Conservation (phyloP, 192 early-diverging fungal species). For the Gorgonomyces haynaldii region DNA sequence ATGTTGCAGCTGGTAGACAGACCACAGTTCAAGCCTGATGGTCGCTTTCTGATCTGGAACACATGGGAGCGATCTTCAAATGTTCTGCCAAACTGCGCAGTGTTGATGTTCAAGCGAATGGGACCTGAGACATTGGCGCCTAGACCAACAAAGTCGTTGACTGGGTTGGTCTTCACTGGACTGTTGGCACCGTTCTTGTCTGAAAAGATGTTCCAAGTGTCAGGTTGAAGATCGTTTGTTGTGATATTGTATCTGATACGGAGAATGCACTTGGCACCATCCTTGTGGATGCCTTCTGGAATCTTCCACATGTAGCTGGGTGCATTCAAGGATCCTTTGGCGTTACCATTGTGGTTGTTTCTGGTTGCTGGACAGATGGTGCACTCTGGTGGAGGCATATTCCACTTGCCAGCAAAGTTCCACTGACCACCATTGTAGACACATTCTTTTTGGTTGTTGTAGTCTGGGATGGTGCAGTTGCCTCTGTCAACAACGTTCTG, state of each 20-base stretch:
- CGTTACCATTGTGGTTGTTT: constrained; percentile 22
- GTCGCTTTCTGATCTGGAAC: constrained; percentile 18
- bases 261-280: constrained; percentile 22
- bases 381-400: constrained; percentile 14
- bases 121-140: constrained; percentile 24
- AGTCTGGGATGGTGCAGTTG: constrained; percentile 15
- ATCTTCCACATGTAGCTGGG: constrained; percentile 19
- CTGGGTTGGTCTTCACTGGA: constrained; percentile 17
- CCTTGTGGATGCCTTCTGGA: constrained; percentile 17
- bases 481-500: constrained; percentile 23
- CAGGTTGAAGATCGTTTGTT: constrained; percentile 8
- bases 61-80: constrained; percentile 30
- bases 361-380: constrained; percentile 16
- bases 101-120: constrained; percentile 23
- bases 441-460: constrained; percentile 19
- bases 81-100: constrained; percentile 25
- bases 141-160: constrained; percentile 18
- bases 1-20: constrained; percentile 10
- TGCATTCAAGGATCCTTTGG: not conserved
- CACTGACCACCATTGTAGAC: constrained; percentile 5
- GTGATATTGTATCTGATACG: constrained; percentile 27
- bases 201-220: constrained; percentile 6
- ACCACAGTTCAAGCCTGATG: constrained; percentile 5
- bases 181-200: constrained; percentile 12
- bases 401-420: constrained; percentile 7